phyloP scores from a whole-genome alignment of 2,329 filamentous ascomycete genomes.

The Sporothrix schenckii region DNA sequence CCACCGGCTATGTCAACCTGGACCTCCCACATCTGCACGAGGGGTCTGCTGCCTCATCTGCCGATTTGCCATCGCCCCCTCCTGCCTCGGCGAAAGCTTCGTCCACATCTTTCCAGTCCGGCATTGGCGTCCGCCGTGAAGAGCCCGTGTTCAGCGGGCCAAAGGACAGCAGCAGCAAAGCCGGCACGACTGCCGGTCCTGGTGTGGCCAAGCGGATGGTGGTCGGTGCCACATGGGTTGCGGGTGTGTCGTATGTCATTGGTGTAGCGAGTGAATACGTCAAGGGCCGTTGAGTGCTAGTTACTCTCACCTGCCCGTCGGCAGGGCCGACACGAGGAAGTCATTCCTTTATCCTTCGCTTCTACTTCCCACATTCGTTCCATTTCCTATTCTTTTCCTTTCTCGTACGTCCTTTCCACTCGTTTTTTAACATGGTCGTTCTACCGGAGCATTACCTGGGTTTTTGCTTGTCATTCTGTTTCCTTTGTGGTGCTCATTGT shows the following conservation, averaged over 20 bases:
- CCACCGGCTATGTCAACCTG: slow-evolving; percentile 68
- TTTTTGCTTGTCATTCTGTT: neutral
- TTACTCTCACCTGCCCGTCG: slow-evolving; percentile 38
- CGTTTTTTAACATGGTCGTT: neutral
- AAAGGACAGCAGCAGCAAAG: slow-evolving; percentile 29
- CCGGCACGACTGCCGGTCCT: slow-evolving; percentile 2
- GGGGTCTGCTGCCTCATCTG: neutral
- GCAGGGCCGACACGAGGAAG: neutral
- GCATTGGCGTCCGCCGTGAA: slow-evolving; percentile 51
- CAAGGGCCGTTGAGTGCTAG: slow-evolving; percentile 36
- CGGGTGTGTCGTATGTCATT: slow-evolving; percentile 59
- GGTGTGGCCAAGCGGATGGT: slow-evolving; percentile 53
- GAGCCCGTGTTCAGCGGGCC: slow-evolving; percentile 54
- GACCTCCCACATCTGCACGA: slow-evolving; percentile 47
- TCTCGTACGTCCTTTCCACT: slow-evolving; percentile 23
- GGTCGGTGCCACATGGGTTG: slow-evolving; percentile 58
- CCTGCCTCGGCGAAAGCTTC: neutral
- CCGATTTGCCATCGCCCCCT: slow-evolving; percentile 39
- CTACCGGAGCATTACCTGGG: slow-evolving; percentile 19
- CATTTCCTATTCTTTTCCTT: slow-evolving; percentile 18
- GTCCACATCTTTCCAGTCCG: slow-evolving; percentile 44
- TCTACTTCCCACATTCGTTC: slow-evolving; percentile 32
- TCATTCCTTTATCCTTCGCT: slow-evolving; percentile 31
- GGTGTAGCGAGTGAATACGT: slow-evolving; percentile 64
- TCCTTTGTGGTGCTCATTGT: neutral